Base-by-base conservation (phyloP, 2,329 filamentous ascomycete genomes). In the Fusarium heterosporum region DNA sequence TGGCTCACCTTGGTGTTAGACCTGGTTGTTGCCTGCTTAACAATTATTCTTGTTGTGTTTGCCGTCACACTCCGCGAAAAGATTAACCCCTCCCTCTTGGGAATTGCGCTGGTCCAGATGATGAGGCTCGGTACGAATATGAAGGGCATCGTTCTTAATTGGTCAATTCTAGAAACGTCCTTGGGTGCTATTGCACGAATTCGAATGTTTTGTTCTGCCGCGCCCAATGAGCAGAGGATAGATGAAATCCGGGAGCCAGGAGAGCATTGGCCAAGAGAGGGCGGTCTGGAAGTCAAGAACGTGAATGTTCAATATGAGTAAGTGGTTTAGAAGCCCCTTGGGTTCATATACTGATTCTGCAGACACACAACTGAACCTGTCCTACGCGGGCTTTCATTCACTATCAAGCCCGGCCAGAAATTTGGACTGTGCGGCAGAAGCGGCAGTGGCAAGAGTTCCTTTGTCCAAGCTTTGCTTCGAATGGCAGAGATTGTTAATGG, bases 1-100 rank as follows among this genome's bases (percentile, higher is more conserved):
- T 87, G 85, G 85, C 76, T 87, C 3, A 80, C 78, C 0, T 73
- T 87, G 1, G 83, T 85, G 0, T 59, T 87, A 8, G 81, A 86
- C 52, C 70, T 87, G 30, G 75, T 86, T 3, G 83, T 86, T 3
- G 83, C 84, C 0, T 78, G 74, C 4, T 75, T 87, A 28, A 82
- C 82, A 1, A 75, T 84, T 4, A 50, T 76, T 6, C 66, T 76
- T 0, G 69, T 76, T 3, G 56, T 38, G 2, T 79, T 84, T 4
- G 82, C 85, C 0, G 75, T 76, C 2, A 74, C 80, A 0, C 50
- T 76, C 1, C 64, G 47, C 66, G 78, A 58, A 12, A 73, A 71
- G 45, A 60, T 76, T 7, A 73, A 72, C 10, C 70, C 77, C 4
- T 76, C 77, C 0, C 72, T 76, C 0, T 49, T 79, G 1, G 79